A percentile compares a stretch with the other conserved stretches of the same genome.
Conservation (phyloP, 2,329 filamentous ascomycete species). For the Fusarium chuoi region DNA sequence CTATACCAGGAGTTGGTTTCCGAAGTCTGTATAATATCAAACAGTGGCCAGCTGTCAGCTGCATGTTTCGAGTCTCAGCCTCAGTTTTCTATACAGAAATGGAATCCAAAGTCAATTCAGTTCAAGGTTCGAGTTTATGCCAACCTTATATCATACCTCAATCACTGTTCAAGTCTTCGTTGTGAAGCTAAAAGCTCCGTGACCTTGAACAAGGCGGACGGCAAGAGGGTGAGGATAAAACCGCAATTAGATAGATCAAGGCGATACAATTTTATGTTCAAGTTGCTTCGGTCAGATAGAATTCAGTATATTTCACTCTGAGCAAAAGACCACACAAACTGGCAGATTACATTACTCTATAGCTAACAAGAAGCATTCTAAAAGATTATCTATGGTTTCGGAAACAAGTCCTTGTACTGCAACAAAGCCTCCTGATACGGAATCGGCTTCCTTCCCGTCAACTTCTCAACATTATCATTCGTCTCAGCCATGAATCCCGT, state of each 20-base stretch:
- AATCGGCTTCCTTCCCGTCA: constrained; percentile 35
- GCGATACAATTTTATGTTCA: fast-evolving
- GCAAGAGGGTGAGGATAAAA: no score
- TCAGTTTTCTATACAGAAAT: fast-evolving
- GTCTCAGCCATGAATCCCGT: constrained; percentile 28
- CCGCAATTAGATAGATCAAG: fast-evolving
- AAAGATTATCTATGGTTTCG: background rate
- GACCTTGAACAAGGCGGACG: no score
- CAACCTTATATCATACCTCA: background rate
- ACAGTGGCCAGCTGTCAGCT: background rate
- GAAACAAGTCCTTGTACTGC: constrained; percentile 39
- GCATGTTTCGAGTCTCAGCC: background rate
- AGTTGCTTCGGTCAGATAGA: background rate
- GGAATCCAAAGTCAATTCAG: background rate
- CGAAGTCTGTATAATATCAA: background rate
- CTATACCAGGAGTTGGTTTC: background rate
- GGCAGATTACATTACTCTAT: background rate
- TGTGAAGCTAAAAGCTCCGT: no score
- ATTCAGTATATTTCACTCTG: background rate
- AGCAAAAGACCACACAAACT: background rate
- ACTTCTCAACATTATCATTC: constrained; percentile 39
- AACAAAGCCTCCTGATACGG: constrained; percentile 33
- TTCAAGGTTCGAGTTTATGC: fast-evolving
- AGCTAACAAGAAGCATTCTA: background rate
- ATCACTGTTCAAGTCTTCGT: no score